These are phyloP conservation scores for Monosporozyma unispora DNA, from an alignment of 805 yeast species.

Conservation along the genomic window DNA sequence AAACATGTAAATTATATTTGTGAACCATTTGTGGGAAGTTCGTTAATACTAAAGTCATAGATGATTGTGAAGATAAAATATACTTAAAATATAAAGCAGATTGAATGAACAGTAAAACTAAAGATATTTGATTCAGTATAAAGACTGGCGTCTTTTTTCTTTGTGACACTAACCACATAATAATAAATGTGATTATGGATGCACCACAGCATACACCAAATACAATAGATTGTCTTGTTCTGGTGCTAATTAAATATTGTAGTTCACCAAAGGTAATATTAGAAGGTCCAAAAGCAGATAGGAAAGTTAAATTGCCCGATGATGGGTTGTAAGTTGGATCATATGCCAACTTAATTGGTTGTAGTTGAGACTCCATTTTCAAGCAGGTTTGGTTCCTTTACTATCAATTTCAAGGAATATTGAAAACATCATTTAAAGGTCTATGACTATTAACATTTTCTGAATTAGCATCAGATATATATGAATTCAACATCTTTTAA, in stretches of 20 bases:
- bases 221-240: constrained; percentile 35
- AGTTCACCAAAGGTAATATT: constrained; percentile 35
- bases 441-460: too few species aligned
- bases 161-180: constrained; percentile 41
- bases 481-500: neutral
- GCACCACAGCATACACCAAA: constrained; percentile 55
- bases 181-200: constrained; percentile 37
- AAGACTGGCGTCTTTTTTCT: constrained; percentile 61
- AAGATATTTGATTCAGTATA: constrained; percentile 55
- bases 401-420: too few species aligned
- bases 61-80: constrained; percentile 42
- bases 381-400: neutral
- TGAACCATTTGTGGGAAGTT: constrained; percentile 36
- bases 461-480: neutral
- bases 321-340: constrained; percentile 23
- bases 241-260: constrained; percentile 31
- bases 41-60: constrained; percentile 41
- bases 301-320: constrained; percentile 30
- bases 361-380: constrained; percentile 2
- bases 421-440: too few species aligned
- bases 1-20: constrained; percentile 34
- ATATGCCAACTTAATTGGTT: constrained; percentile 11
- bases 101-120: constrained; percentile 49
- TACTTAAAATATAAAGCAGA: constrained; percentile 51
- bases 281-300: constrained; percentile 35